phyloP scores from a whole-genome alignment of 1,284 basidiomycete genomes.

The Volvariella volvacea region DNA sequence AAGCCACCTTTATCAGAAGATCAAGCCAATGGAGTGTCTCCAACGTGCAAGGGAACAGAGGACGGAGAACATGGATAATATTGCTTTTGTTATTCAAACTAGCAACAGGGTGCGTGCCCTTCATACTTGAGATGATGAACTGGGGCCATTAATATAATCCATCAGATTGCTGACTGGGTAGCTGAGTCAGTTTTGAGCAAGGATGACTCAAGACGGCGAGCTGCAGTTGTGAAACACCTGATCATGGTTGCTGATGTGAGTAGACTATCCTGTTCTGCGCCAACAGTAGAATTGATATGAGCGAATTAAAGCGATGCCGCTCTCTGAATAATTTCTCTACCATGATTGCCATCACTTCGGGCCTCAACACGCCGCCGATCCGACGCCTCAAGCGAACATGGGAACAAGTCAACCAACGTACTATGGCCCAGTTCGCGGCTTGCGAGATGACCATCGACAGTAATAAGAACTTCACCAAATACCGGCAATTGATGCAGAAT shows the following conservation, averaged over 20 bases:
- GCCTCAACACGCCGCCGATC: constrained; percentile 92
- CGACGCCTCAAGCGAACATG: constrained; percentile 91
- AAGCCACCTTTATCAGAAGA: constrained; percentile 80
- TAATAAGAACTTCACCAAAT: constrained; percentile 90
- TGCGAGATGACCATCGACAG: constrained; percentile 85
- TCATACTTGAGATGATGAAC: background rate
- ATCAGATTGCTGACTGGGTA: constrained; percentile 89
- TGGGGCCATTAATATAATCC: constrained; percentile 3
- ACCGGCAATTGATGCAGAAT: constrained; percentile 79
- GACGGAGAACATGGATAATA: constrained; percentile 72
- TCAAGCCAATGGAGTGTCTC: constrained; percentile 89
- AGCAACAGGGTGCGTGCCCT: constrained; percentile 72
- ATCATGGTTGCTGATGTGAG: constrained; percentile 91
- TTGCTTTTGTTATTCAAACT: constrained; percentile 86
- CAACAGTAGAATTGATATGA: constrained; percentile 3
- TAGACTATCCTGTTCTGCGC: constrained; percentile 10
- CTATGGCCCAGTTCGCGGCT: constrained; percentile 58
- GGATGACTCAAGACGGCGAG: constrained; percentile 83
- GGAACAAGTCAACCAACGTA: constrained; percentile 79
- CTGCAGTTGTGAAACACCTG: constrained; percentile 82
- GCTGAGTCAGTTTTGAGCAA: constrained; percentile 83
- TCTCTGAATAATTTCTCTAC: constrained; percentile 91
- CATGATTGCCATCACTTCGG: constrained; percentile 94
- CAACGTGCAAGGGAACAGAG: constrained; percentile 72
- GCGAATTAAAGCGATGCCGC: constrained; percentile 74